phyloP scores from a whole-genome alignment of 1,284 basidiomycete genomes.

The Hypsizygus ulmarius region DNA sequence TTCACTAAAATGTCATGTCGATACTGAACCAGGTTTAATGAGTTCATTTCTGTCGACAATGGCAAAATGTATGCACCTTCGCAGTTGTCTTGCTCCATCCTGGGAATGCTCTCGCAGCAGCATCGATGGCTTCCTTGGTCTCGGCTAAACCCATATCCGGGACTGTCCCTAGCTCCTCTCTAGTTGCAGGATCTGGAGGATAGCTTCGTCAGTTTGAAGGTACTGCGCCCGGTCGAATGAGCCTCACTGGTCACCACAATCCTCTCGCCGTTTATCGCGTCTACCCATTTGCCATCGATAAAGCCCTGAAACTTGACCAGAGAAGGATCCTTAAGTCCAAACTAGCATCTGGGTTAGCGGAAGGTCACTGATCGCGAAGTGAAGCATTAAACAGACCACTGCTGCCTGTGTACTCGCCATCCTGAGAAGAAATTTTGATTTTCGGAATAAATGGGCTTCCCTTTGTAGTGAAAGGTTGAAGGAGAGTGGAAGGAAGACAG shows the following conservation, averaged over 20 bases:
- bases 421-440: slow-evolving; percentile 24
- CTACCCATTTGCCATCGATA: slow-evolving; percentile 82
- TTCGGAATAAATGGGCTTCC: slow-evolving; percentile 7
- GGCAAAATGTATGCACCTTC: slow-evolving; percentile 47
- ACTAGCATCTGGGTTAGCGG: slow-evolving; percentile 36
- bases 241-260: slow-evolving; percentile 75
- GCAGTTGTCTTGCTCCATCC: slow-evolving; percentile 81
- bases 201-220: background rate
- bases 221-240: background rate
- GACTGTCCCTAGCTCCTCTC: slow-evolving; percentile 74
- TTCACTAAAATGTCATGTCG: slow-evolving; percentile 80
- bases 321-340: slow-evolving; percentile 73
- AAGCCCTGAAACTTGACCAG: slow-evolving; percentile 75
- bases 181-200: slow-evolving; percentile 79
- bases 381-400: slow-evolving; percentile 25
- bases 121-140: slow-evolving; percentile 76
- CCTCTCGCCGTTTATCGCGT: slow-evolving; percentile 68
- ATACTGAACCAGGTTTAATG: slow-evolving; percentile 38
- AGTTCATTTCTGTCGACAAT: background rate
- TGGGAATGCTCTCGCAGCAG: slow-evolving; percentile 74
- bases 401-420: slow-evolving; percentile 45
- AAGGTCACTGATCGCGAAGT: background rate
- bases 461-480: slow-evolving; percentile 6
- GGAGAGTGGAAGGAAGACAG: slow-evolving; percentile 15
- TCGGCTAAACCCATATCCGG: slow-evolving; percentile 87